phyloP scores from a whole-genome alignment of 2,329 filamentous ascomycete species.

The Hypoxylon sp. region DNA sequence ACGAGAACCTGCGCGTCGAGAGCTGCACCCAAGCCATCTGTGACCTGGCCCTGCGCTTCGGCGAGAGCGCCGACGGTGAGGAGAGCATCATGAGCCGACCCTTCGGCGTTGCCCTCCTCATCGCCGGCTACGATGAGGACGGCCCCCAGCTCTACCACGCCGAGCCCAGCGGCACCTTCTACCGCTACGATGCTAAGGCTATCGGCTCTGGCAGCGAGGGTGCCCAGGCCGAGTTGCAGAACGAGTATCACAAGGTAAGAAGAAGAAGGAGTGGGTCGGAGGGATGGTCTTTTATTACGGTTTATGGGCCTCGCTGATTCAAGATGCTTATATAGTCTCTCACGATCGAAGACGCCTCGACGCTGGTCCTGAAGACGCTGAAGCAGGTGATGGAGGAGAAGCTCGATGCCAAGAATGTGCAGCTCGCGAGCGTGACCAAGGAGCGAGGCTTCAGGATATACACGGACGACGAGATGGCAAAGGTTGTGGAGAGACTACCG shows the following conservation, averaged over 20 bases:
- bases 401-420: slow-evolving; percentile 97
- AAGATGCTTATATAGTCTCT: slow-evolving; percentile 67
- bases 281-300: background rate
- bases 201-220: slow-evolving; percentile 98
- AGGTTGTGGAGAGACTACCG: slow-evolving; percentile 83
- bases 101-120: slow-evolving; percentile 94
- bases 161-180: slow-evolving; percentile 97
- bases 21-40: slow-evolving; percentile 99
- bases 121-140: slow-evolving; percentile 97
- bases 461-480: slow-evolving; percentile 95
- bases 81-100: slow-evolving; percentile 98
- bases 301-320: background rate
- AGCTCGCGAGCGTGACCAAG: slow-evolving; percentile 96
- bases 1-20: slow-evolving; percentile 92
- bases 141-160: slow-evolving; percentile 97
- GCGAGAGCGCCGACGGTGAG: slow-evolving; percentile 95
- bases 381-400: slow-evolving; percentile 99
- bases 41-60: slow-evolving; percentile 93
- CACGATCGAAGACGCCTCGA: slow-evolving; percentile 91
- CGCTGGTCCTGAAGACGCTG: slow-evolving; percentile 92
- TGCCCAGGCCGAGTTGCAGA: slow-evolving; percentile 96
- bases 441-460: slow-evolving; percentile 99
- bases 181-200: slow-evolving; percentile 98
- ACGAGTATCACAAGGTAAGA: slow-evolving; percentile 92
- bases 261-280: background rate